Conservation (phyloP, 2,329 filamentous ascomycete species). For the Incumbomyces lentus region DNA sequence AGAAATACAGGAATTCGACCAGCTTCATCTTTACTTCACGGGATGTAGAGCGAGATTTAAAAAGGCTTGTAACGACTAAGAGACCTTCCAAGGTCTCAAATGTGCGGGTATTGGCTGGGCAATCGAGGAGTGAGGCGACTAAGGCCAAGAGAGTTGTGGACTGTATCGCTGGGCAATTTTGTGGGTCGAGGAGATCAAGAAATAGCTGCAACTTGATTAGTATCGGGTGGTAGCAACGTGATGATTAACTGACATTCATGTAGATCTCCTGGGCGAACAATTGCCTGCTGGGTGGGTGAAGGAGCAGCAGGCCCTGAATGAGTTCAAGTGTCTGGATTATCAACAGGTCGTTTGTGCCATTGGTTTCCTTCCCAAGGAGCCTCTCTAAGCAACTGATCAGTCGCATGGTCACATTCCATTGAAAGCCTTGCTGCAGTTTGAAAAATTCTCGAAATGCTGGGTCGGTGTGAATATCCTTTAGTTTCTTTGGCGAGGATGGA, state of each 20-base stretch:
- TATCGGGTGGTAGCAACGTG: neutral
- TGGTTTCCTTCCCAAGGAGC: slow-evolving; percentile 68
- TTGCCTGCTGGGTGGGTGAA: slow-evolving; percentile 80
- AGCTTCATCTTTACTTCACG: slow-evolving; percentile 88
- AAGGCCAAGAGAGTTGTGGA: slow-evolving; percentile 81
- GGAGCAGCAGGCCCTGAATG: slow-evolving; percentile 74
- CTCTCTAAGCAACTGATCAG: slow-evolving; percentile 78
- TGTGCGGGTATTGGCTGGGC: slow-evolving; percentile 75
- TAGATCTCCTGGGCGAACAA: slow-evolving; percentile 82
- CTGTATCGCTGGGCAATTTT: slow-evolving; percentile 86
- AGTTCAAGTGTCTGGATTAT: slow-evolving; percentile 82
- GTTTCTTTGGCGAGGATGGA: slow-evolving; percentile 45
- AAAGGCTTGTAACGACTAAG: slow-evolving; percentile 80
- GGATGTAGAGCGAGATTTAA: slow-evolving; percentile 76
- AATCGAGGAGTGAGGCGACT: slow-evolving; percentile 77
- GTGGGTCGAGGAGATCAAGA: slow-evolving; percentile 84
- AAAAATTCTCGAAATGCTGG: slow-evolving; percentile 93
- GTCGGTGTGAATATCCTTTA: slow-evolving; percentile 64
- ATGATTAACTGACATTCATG: slow-evolving; percentile 63
- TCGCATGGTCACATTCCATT: slow-evolving; percentile 90
- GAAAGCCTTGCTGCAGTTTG: slow-evolving; percentile 90
- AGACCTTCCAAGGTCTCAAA: slow-evolving; percentile 90
- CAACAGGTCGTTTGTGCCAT: slow-evolving; percentile 75
- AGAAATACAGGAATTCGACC: slow-evolving; percentile 97
- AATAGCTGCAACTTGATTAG: slow-evolving; percentile 61